Conservation (phyloP, 768 basidiomycete species). For the Phylloporus sp. region DNA sequence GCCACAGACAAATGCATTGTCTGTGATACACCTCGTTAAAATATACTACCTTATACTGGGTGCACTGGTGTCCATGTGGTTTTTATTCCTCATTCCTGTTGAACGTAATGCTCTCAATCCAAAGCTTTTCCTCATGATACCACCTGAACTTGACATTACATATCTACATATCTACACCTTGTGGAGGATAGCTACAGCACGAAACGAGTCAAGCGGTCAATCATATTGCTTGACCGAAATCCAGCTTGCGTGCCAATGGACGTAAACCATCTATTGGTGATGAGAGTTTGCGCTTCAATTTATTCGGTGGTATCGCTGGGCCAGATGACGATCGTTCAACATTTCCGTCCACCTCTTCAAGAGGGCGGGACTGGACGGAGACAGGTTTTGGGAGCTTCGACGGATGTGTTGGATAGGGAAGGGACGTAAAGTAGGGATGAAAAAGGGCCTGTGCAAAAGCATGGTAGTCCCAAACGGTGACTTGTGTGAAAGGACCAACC, state of each 20-base stretch:
- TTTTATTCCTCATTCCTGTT: constrained; percentile 12
- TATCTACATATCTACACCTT: constrained; percentile 1
- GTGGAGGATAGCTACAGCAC: neutral
- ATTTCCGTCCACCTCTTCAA: constrained; percentile 78
- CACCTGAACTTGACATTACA: constrained; percentile 7
- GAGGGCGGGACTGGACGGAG: constrained; percentile 48
- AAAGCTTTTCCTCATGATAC: neutral
- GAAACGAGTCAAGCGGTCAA: neutral
- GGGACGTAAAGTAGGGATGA: constrained; percentile 83
- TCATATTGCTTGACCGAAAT: constrained; percentile 52
- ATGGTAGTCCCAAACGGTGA: neutral
- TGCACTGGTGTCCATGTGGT: constrained; percentile 3
- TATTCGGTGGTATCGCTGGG: constrained; percentile 48
- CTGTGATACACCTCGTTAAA: constrained; percentile 44
- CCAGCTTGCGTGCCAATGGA: constrained; percentile 66
- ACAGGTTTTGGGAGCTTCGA: constrained; percentile 79
- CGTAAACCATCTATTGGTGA: constrained; percentile 50
- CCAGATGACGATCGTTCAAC: constrained; percentile 50
- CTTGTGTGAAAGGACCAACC: constrained; percentile 39
- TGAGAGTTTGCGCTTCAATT: constrained; percentile 67
- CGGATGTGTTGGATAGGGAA: constrained; percentile 86
- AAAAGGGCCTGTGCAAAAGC: constrained; percentile 58
- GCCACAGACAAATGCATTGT: constrained; percentile 45
- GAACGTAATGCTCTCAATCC: neutral
- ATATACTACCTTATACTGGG: constrained; percentile 9